Evolutionary conservation across 805 yeast species (phyloP).

Genomic region (Candida coquimbonensis): DNA sequence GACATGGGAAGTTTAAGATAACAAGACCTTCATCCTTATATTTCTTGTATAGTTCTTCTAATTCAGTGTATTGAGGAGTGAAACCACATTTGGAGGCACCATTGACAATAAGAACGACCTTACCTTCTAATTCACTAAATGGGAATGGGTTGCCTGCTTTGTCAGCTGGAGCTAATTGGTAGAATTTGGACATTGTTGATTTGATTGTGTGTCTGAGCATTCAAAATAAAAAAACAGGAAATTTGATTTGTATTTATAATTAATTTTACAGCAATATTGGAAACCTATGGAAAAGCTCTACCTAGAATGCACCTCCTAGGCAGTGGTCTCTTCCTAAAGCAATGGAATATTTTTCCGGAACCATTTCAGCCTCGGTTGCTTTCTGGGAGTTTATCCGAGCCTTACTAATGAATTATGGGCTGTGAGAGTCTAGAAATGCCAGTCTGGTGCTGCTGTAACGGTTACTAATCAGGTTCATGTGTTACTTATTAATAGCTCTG

Average conservation of each 20-base stretch:
- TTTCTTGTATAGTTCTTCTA: constrained; percentile 62
- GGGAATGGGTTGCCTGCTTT: constrained; percentile 52
- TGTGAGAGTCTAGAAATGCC: too few species aligned
- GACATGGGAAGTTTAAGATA: constrained; percentile 83
- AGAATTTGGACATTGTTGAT: constrained; percentile 46
- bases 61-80: constrained; percentile 72
- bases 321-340: too few species aligned
- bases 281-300: too few species aligned
- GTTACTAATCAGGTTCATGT: too few species aligned
- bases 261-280: too few species aligned
- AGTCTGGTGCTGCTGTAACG: too few species aligned
- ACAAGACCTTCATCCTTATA: constrained; percentile 60
- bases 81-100: constrained; percentile 85
- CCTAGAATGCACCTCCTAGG: too few species aligned
- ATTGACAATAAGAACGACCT: constrained; percentile 77
- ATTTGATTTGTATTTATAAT: not conserved
- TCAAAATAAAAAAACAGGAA: not conserved
- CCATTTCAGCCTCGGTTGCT: too few species aligned
- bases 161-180: constrained; percentile 61
- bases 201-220: not conserved
- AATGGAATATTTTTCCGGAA: too few species aligned
- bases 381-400: too few species aligned
- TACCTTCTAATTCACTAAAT: constrained; percentile 59
- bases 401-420: too few species aligned
- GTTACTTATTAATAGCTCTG: too few species aligned